Conservation (phyloP, 2,329 filamentous ascomycete genomes). For the Clonostachys rosea region DNA sequence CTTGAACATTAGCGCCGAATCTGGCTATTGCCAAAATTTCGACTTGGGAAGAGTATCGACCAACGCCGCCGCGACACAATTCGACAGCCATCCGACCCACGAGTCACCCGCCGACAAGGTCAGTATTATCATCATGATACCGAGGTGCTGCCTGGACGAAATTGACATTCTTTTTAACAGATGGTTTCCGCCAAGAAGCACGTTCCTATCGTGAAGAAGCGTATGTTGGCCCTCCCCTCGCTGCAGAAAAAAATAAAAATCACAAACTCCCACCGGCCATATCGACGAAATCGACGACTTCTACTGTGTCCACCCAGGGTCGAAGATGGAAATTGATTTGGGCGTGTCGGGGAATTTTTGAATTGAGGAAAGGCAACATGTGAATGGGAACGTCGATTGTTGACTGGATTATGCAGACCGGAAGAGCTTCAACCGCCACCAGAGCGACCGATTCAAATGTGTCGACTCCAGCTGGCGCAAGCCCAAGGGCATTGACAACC, state of each 20-base stretch:
- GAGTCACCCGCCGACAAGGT: constrained; percentile 36
- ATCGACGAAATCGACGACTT: too few relatives aligned
- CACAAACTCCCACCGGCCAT: too few relatives aligned
- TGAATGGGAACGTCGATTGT: constrained; percentile 13
- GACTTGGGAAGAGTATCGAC: constrained; percentile 25
- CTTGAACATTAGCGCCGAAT: constrained; percentile 11
- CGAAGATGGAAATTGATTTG: not conserved
- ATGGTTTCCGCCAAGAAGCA: constrained; percentile 99
- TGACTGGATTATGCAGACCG: constrained; percentile 61
- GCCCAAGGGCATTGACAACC: constrained; percentile 99
- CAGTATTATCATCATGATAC: constrained; percentile 12
- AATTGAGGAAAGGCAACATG: not conserved
- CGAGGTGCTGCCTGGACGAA: constrained; percentile 19
- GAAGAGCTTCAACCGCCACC: constrained; percentile 94
- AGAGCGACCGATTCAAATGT: constrained; percentile 95
- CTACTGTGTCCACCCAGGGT: not conserved
- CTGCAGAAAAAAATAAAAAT: too few relatives aligned
- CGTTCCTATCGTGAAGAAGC: constrained; percentile 99
- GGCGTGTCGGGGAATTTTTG: not conserved
- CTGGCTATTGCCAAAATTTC: constrained; percentile 22
- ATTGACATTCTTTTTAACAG: constrained; percentile 34
- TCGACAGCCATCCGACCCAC: constrained; percentile 26
- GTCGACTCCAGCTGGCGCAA: constrained; percentile 93
- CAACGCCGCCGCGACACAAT: constrained; percentile 11
- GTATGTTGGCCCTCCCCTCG: constrained; percentile 54